Conservation (phyloP, 148 eudicot species). For the Vaccinium darrowii region DNA sequence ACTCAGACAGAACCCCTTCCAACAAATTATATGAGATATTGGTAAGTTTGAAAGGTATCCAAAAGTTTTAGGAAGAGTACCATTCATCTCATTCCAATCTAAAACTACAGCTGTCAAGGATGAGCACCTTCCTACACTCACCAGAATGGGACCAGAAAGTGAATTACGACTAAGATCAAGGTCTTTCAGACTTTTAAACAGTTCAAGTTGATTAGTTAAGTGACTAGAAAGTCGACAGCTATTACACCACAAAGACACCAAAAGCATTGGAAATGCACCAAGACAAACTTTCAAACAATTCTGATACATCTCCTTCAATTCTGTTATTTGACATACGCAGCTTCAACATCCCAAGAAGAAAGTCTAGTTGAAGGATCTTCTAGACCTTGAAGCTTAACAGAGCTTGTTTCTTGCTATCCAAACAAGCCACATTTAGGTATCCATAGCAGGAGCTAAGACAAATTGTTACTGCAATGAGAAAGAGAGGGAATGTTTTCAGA, state of each 20-base stretch:
- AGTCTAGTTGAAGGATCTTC: not conserved
- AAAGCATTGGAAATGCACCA: too few relatives aligned
- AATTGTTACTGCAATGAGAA: not conserved
- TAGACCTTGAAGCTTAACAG: not conserved
- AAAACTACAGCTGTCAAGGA: not conserved
- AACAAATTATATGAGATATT: not conserved
- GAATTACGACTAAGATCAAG: too few relatives aligned
- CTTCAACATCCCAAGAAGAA: not conserved
- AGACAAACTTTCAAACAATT: not conserved
- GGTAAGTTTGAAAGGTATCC: constrained; percentile 10
- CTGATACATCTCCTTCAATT: constrained; percentile 7
- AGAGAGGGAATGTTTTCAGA: not conserved
- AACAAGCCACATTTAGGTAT: not conserved
- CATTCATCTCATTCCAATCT: not conserved
- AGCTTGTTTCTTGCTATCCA: not conserved
- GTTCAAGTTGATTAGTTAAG: not conserved
- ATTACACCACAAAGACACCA: not conserved
- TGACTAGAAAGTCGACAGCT: not conserved
- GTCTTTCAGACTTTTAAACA: too few relatives aligned
- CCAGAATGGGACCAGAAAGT: not conserved
- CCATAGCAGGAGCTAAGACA: not conserved
- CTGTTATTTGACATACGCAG: not conserved
- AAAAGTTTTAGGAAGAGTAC: constrained; percentile 16
- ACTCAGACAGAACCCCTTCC: constrained; percentile 18
- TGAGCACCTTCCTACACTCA: not conserved